Conservation (phyloP, 306 rosid species). For the Amphicarpaea edgeworthii region DNA sequence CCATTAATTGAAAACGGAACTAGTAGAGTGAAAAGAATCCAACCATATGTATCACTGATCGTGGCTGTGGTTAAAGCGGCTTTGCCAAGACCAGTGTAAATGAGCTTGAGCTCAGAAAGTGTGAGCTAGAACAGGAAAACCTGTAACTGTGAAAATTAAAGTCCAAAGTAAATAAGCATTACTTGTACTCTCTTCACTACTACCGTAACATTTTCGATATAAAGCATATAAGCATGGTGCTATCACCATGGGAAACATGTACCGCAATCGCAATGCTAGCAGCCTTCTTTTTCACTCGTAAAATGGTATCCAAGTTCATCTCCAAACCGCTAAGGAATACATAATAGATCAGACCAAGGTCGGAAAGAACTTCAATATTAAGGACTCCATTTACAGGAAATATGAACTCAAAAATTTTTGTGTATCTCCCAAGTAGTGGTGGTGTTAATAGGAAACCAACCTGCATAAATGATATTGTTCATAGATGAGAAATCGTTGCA, state of each 20-base stretch:
- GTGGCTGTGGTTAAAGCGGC: slow-evolving; percentile 41
- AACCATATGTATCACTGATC: slow-evolving; percentile 47
- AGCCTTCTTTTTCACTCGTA: slow-evolving; percentile 38
- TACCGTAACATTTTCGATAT: not conserved
- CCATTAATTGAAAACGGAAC: too few relatives aligned
- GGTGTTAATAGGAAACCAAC: slow-evolving; percentile 44
- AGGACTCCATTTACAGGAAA: slow-evolving; percentile 24
- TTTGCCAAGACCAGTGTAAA: slow-evolving; percentile 51
- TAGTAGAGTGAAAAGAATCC: slow-evolving; percentile 48
- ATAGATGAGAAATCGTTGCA: not conserved
- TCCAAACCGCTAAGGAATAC: slow-evolving; percentile 52
- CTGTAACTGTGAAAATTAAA: slow-evolving; percentile 47
- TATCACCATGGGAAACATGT: slow-evolving; percentile 34
- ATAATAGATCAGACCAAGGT: slow-evolving; percentile 45
- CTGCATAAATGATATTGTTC: slow-evolving; percentile 26
- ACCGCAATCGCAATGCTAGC: slow-evolving; percentile 41
- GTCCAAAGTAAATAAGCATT: slow-evolving; percentile 43
- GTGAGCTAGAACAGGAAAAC: slow-evolving; percentile 53
- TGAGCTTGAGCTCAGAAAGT: slow-evolving; percentile 53
- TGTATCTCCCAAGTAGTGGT: not conserved
- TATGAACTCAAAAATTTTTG: fast-evolving
- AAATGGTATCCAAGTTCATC: slow-evolving; percentile 44
- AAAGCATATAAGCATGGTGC: slow-evolving; percentile 29
- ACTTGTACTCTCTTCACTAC: not conserved
- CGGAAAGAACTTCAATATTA: slow-evolving; percentile 22